Evolutionary conservation across 2,329 filamentous ascomycete species (phyloP).

Genomic region (Exophiala xenobiotica): DNA sequence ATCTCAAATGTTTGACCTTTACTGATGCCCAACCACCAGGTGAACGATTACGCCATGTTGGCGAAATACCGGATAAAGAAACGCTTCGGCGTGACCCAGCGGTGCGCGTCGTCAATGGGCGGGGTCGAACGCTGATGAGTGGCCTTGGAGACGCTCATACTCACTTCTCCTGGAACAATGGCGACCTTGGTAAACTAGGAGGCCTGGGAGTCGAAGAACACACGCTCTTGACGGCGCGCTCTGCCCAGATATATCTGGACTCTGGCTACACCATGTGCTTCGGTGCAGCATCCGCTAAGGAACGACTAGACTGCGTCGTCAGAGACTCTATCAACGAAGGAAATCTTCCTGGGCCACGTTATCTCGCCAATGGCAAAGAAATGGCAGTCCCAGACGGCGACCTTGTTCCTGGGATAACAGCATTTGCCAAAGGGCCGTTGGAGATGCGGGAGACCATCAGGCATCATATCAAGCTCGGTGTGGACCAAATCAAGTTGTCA

Average conservation of each 20-base stretch:
- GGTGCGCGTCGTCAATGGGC: constrained; percentile 41
- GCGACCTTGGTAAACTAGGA: constrained; percentile 44
- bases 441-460: constrained; percentile 43
- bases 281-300: constrained; percentile 49
- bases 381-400: constrained; percentile 49
- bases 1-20: neutral
- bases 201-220: constrained; percentile 50
- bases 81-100: constrained; percentile 33
- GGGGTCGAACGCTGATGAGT: constrained; percentile 50
- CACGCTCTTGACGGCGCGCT: constrained; percentile 45
- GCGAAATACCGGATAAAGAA: constrained; percentile 36
- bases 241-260: constrained; percentile 48
- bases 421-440: constrained; percentile 42
- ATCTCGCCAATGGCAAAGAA: constrained; percentile 51
- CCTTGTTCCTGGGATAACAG: constrained; percentile 45
- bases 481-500: constrained; percentile 45
- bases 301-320: constrained; percentile 48
- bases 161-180: constrained; percentile 51
- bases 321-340: constrained; percentile 52
- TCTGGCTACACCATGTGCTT: constrained; percentile 54
- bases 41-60: constrained; percentile 38
- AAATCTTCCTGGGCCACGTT: constrained; percentile 49
- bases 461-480: constrained; percentile 38
- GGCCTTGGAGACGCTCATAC: constrained; percentile 52
- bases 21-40: constrained; percentile 21